Evolutionary conservation across 805 yeast genomes (phyloP).

Genomic region (Wickerhamiella kurtzmanii): DNA sequence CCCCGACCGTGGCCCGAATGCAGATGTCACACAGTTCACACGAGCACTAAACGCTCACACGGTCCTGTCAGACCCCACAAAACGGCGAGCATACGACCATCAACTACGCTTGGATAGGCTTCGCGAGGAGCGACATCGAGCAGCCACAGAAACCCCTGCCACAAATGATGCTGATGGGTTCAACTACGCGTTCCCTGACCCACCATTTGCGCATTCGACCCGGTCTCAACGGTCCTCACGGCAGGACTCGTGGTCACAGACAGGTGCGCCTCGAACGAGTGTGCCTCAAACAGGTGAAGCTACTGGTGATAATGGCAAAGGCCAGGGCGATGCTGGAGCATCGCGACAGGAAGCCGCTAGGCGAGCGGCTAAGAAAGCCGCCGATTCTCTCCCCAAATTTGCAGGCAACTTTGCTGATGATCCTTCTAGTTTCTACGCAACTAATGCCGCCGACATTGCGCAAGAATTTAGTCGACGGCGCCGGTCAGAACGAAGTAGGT

Average conservation of each 20-base stretch:
- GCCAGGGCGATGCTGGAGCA: not conserved
- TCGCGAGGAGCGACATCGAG: not conserved
- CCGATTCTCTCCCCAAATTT: too few species aligned
- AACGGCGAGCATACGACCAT: slow-evolving; percentile 24
- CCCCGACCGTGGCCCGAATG: slow-evolving; percentile 29
- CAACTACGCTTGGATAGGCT: not conserved
- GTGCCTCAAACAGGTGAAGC: too few species aligned
- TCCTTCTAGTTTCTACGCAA: too few species aligned
- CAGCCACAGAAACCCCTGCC: not conserved
- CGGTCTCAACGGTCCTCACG: too few species aligned
- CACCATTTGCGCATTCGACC: not conserved
- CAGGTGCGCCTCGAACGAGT: too few species aligned
- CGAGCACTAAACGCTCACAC: slow-evolving; percentile 25
- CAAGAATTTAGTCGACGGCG: not conserved
- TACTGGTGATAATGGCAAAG: not conserved
- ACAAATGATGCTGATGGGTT: not conserved
- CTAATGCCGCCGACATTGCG: not conserved
- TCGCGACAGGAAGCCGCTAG: not conserved
- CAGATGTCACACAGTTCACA: slow-evolving; percentile 25
- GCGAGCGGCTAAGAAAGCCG: not conserved
- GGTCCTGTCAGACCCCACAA: slow-evolving; percentile 20
- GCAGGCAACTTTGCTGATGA: too few species aligned
- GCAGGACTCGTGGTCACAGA: too few species aligned
- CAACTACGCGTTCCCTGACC: not conserved
- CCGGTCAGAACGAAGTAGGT: not conserved